A percentile compares a stretch with the other conserved stretches of the same genome.
These are phyloP conservation scores for Aspergillus viridinutans DNA, from an alignment of 2,329 filamentous ascomycete species.

Conservation along the genomic window DNA sequence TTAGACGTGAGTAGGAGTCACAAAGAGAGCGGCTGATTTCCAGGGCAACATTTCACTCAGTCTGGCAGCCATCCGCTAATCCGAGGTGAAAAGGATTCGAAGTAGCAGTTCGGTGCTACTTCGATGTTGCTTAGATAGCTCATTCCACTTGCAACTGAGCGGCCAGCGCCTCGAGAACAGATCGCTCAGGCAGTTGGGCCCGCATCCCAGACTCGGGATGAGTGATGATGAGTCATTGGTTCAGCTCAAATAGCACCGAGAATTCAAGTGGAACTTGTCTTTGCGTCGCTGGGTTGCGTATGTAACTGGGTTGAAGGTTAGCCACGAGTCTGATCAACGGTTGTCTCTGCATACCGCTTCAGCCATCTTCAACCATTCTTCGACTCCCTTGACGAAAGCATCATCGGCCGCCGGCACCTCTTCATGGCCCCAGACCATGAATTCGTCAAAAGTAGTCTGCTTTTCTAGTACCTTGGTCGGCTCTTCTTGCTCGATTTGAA, in stretches of 20 bases:
- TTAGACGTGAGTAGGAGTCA: neutral
- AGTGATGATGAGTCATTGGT: neutral
- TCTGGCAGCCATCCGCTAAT: neutral
- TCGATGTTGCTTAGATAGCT: neutral
- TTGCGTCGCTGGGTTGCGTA: conserved; percentile 9
- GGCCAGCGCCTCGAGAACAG: neutral
- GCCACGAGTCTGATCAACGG: neutral
- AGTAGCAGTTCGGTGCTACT: neutral
- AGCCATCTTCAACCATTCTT: conserved; percentile 76
- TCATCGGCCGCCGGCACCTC: conserved; percentile 60
- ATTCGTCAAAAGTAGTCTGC: conserved; percentile 65
- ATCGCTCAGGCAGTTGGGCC: neutral
- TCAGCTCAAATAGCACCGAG: too few relatives aligned
- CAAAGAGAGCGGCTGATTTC: neutral
- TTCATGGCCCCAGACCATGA: conserved; percentile 85
- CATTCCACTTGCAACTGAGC: neutral
- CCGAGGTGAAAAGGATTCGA: neutral
- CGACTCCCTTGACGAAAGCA: conserved; percentile 67
- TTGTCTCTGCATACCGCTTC: conserved; percentile 52
- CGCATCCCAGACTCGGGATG: neutral
- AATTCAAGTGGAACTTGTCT: conserved; percentile 14
- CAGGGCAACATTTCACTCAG: neutral
- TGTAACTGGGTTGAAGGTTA: conserved; percentile 25
- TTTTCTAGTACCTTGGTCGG: conserved; percentile 57
- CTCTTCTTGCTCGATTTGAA: conserved; percentile 43